Conservation (phyloP, 805 yeast genomes). For the Barnettozyma populi region DNA sequence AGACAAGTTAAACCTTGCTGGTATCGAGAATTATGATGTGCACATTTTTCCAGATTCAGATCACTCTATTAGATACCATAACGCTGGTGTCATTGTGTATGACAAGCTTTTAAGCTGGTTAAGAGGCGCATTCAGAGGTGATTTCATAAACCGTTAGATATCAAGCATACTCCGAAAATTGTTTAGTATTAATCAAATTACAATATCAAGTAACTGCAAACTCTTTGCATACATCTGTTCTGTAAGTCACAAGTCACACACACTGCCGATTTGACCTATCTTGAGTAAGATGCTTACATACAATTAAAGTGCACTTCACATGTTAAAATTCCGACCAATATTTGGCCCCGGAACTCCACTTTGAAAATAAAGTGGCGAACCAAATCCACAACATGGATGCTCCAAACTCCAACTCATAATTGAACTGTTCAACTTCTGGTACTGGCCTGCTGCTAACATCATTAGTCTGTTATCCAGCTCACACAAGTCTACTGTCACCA, state of each 20-base stretch:
- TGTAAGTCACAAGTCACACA: too few species aligned
- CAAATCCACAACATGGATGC: slow-evolving; percentile 1
- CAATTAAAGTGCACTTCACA: too few species aligned
- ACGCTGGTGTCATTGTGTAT: slow-evolving; percentile 64
- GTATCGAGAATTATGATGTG: slow-evolving; percentile 77
- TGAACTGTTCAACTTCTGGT: background rate
- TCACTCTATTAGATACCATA: slow-evolving; percentile 67
- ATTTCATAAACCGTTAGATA: slow-evolving; percentile 15
- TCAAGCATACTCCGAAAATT: background rate
- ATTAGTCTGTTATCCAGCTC: background rate
- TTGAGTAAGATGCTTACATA: too few species aligned
- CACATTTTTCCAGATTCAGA: slow-evolving; percentile 80
- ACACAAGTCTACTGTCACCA: background rate
- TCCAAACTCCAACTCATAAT: background rate
- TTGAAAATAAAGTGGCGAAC: background rate
- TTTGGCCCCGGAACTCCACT: background rate
- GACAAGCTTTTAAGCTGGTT: slow-evolving; percentile 67
- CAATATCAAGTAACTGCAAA: too few species aligned
- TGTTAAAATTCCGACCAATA: background rate
- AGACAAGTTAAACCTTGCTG: slow-evolving; percentile 66
- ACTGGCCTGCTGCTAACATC: background rate
- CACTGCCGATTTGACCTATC: too few species aligned
- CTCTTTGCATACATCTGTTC: too few species aligned
- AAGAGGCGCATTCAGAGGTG: slow-evolving; percentile 50
- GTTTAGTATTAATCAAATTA: background rate